Conservation (phyloP, 140 eudicot genomes). For the Erigeron philadelphicus region DNA sequence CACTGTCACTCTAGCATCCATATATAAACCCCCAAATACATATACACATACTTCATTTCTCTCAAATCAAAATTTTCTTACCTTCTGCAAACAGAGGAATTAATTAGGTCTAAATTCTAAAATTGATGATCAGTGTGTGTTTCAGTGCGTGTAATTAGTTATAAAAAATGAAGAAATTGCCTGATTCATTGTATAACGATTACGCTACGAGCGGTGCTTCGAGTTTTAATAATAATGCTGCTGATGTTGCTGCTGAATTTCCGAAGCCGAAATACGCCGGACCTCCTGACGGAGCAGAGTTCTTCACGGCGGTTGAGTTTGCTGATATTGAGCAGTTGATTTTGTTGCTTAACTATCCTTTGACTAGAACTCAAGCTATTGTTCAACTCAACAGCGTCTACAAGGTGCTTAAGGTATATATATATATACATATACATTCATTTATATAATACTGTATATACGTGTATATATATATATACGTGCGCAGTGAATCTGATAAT, state of each 20-base stretch:
- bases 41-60: no score
- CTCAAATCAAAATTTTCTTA: no score
- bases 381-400: constrained; percentile 3
- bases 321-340: constrained; percentile 6
- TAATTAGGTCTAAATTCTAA: no score
- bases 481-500: no score
- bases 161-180: constrained; percentile 20
- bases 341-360: background rate
- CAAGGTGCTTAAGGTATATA: background rate
- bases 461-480: no score
- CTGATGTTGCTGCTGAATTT: background rate
- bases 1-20: constrained; percentile 3
- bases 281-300: background rate
- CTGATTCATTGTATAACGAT: constrained; percentile 17
- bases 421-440: background rate
- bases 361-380: constrained; percentile 15
- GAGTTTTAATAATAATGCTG: background rate
- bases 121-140: no score
- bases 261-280: no score
- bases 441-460: background rate
- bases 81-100: no score
- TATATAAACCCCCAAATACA: no score
- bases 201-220: background rate
- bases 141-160: background rate
- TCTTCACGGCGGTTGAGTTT: background rate